Conservation (phyloP, 225 moss, liverwort and hornwort species). For the Climacium dendroides region DNA sequence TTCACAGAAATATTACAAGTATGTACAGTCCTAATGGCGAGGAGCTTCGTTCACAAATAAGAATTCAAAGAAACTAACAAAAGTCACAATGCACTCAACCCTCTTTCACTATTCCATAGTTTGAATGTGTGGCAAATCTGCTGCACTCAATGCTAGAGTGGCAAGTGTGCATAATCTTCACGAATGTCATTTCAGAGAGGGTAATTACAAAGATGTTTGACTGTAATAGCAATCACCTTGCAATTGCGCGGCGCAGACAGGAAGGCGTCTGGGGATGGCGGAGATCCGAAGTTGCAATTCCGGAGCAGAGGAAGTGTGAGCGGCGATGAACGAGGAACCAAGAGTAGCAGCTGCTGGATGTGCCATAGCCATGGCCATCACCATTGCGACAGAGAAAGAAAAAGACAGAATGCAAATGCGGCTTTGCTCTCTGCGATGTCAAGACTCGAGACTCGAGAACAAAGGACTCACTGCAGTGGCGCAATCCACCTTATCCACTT, state of each 20-base stretch:
- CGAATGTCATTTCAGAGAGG: background rate
- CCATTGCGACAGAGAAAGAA: background rate
- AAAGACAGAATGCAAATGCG: background rate
- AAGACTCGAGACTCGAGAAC: background rate
- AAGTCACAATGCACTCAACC: background rate
- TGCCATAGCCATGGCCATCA: conserved; percentile 5
- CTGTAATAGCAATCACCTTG: background rate
- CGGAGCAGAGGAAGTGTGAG: background rate
- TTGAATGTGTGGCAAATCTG: background rate
- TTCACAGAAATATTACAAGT: background rate
- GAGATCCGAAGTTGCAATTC: background rate
- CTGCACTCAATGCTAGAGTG: background rate
- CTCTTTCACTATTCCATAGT: background rate
- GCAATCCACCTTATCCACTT: conserved; percentile 17
- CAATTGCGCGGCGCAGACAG: conserved; percentile 14
- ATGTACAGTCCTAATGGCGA: background rate
- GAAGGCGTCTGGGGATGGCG: background rate
- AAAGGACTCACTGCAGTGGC: background rate
- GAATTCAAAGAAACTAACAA: background rate
- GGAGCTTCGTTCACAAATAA: background rate
- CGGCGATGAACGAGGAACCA: background rate
- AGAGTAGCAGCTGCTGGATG: background rate
- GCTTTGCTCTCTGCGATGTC: background rate
- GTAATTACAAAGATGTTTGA: background rate
- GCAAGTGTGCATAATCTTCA: background rate